Base-by-base conservation (phyloP, 768 basidiomycete species). In the Mycena vitilis region DNA sequence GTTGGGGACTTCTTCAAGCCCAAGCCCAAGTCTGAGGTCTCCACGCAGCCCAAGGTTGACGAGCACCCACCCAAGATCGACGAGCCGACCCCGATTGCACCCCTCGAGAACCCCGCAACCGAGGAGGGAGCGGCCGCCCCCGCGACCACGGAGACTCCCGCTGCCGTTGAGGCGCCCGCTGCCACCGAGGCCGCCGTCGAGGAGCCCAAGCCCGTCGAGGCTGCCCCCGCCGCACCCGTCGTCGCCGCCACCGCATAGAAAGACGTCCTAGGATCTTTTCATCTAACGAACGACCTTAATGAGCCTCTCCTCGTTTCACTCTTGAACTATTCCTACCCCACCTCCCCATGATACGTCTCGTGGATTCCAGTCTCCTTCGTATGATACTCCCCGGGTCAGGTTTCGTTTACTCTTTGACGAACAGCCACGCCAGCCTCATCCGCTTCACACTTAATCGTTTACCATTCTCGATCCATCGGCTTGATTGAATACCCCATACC, bases 41-140 rank as follows among this genome's bases (percentile, higher is more conserved):
- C 85, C 13, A 76, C 89, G 8, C 88, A 94, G 63, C 85, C 93
- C 53, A 95, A 95, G 86, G 93, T 95, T 65, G 91, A 95, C 70
- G 93, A 95, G 84, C 85, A 94, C 78, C 94, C 95, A 45, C 95
- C 95, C 72, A 89, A 90, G 85, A 92, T 96, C 73, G 95, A 95
- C 57, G 89, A 93, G 81, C 93, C 93, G 56, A 74, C 86, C 37
- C 91, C 91, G 13, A 88, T 95, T 70, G 94, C 93, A 62, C 95
- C 95, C 66, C 84, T 96, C 71, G 94, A 95, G 83, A 87, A 92
- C 78, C 90, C 93, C 44, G 90, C 89, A 18, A 72, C 82, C 34
- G 78, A 80, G 30, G 77, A 76, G 48, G 73, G 79, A 6, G 65
- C 79, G 45, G 76, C 79, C 51, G 73, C 80, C 5, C 51, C 68